These are phyloP conservation scores for Neoconidiobolus thromboides DNA, from an alignment of 371 early-diverging fungal species.

Conservation along the genomic window DNA sequence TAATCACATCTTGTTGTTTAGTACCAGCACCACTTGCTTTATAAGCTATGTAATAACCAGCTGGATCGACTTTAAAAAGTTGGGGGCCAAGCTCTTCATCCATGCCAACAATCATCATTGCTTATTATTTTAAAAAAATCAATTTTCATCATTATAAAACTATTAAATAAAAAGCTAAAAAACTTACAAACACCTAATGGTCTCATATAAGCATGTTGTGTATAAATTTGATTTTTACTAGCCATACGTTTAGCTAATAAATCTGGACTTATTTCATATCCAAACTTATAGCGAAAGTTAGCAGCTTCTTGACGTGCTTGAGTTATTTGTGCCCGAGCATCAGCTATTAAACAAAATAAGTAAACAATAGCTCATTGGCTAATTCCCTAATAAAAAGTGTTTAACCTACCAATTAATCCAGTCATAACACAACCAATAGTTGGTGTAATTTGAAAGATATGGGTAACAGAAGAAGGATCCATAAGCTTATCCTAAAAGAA, in stretches of 20 bases:
- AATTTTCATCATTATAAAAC: background rate
- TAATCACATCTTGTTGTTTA: slow-evolving; percentile 91
- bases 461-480: slow-evolving; percentile 86
- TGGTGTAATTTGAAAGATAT: slow-evolving; percentile 81
- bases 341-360: slow-evolving; percentile 31
- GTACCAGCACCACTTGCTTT: slow-evolving; percentile 94
- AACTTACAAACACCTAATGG: slow-evolving; percentile 88
- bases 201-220: slow-evolving; percentile 97
- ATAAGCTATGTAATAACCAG: slow-evolving; percentile 94
- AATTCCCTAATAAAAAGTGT: background rate
- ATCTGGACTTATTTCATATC: slow-evolving; percentile 92
- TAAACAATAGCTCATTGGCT: background rate
- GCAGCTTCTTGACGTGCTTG: slow-evolving; percentile 92
- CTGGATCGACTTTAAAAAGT: slow-evolving; percentile 93
- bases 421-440: slow-evolving; percentile 96
- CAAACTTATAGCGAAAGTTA: slow-evolving; percentile 94
- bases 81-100: slow-evolving; percentile 93
- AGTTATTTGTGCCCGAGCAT: slow-evolving; percentile 80
- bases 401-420: slow-evolving; percentile 57
- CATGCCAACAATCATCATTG: slow-evolving; percentile 89
- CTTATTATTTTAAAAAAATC: slow-evolving; percentile 19
- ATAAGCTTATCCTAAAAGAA: slow-evolving; percentile 71
- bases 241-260: slow-evolving; percentile 94
- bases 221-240: slow-evolving; percentile 94
- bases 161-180: background rate